Evolutionary conservation across 495 filamentous ascomycete species (phyloP).

Genomic region (Lepidopterella palustris): DNA sequence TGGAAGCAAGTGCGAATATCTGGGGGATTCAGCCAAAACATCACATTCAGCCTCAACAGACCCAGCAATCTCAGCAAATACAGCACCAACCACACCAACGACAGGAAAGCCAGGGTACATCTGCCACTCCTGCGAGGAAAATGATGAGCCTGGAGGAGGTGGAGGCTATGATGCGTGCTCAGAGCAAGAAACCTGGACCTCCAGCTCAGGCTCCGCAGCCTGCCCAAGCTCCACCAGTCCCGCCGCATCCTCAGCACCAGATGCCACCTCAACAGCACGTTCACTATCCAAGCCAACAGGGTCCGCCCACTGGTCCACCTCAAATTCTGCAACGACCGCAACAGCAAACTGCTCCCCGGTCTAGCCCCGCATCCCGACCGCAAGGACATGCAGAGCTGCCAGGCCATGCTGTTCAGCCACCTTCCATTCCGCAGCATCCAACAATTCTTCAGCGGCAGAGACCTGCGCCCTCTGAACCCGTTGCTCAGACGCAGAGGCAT

Average conservation of each 20-base stretch:
- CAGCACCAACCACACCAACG: conserved; percentile 28
- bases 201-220: conserved; percentile 10
- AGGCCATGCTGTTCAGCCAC: conserved; percentile 38
- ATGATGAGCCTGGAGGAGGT: conserved; percentile 97
- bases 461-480: conserved; percentile 30
- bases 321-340: conserved; percentile 40
- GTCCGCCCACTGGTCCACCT: conserved; percentile 17
- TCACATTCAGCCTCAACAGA: conserved; percentile 29
- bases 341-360: conserved; percentile 12
- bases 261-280: conserved; percentile 13
- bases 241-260: conserved; percentile 22
- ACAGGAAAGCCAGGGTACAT: conserved; percentile 11
- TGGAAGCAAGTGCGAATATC: conserved; percentile 86
- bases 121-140: conserved; percentile 47
- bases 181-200: conserved; percentile 46
- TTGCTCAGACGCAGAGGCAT: conserved; percentile 22
- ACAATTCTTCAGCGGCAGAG: conserved; percentile 46
- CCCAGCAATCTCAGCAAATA: conserved; percentile 20
- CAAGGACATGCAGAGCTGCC: conserved; percentile 27
- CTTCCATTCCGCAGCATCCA: conserved; percentile 39
- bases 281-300: conserved; percentile 16
- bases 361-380: conserved; percentile 10
- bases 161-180: conserved; percentile 81
- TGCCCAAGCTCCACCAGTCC: background rate
- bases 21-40: conserved; percentile 74